Evolutionary conservation across 2,329 filamentous ascomycete genomes (phyloP).

Genomic region (Nothophaeocryptopus gaeumannii): DNA sequence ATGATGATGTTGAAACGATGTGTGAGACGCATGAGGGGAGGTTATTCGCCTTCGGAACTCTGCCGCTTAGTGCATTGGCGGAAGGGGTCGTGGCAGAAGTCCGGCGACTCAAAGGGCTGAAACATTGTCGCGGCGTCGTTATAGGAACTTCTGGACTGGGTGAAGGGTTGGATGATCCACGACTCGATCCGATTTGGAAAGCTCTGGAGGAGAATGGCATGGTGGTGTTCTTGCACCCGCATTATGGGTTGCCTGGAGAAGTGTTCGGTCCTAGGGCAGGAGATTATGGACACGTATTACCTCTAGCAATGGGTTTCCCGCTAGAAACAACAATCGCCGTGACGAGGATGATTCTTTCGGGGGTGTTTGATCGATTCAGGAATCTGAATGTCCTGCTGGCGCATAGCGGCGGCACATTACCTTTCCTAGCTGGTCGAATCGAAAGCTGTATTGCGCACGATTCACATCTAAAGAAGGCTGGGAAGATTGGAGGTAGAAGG

Average conservation of each 20-base stretch:
- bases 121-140: conserved; percentile 78
- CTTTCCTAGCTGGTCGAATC: conserved; percentile 82
- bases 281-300: conserved; percentile 81
- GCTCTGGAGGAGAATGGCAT: conserved; percentile 64
- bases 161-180: conserved; percentile 73
- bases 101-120: conserved; percentile 57
- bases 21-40: conserved; percentile 65
- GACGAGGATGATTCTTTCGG: conserved; percentile 79
- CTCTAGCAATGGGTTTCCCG: conserved; percentile 81
- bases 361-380: conserved; percentile 75
- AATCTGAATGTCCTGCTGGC: conserved; percentile 73
- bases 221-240: conserved; percentile 81
- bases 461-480: conserved; percentile 63
- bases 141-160: conserved; percentile 82
- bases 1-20: conserved; percentile 71
- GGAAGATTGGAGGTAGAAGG: conserved; percentile 56
- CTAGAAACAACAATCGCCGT: conserved; percentile 92
- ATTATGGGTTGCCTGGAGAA: conserved; percentile 78
- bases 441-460: conserved; percentile 87
- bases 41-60: conserved; percentile 77
- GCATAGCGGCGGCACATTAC: conserved; percentile 83
- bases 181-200: conserved; percentile 68
- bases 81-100: conserved; percentile 65
- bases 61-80: conserved; percentile 69
- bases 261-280: conserved; percentile 75